Evolutionary conservation across 192 early-diverging fungal genomes (phyloP).

Genomic region (Neocallimastix lanati): DNA sequence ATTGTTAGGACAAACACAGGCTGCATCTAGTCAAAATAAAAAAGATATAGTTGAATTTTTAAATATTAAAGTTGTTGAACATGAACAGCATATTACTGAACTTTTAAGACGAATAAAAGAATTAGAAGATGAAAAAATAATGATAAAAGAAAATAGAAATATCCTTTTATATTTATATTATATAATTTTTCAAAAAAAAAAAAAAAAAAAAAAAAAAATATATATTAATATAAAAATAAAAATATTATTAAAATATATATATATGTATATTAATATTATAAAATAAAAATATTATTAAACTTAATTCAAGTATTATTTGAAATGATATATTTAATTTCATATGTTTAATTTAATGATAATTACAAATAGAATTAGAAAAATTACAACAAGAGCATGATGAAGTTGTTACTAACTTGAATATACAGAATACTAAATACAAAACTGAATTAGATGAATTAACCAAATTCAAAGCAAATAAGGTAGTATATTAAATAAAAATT

Average conservation of each 20-base stretch:
- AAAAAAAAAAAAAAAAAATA: too few species aligned
- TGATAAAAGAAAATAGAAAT: slow-evolving; percentile 12
- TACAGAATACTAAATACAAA: slow-evolving; percentile 14
- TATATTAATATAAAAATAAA: too few species aligned
- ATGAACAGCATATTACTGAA: slow-evolving; percentile 26
- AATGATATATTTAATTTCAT: too few species aligned
- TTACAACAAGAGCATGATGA: slow-evolving; percentile 1
- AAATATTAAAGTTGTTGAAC: slow-evolving; percentile 41
- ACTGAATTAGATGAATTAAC: slow-evolving; percentile 25
- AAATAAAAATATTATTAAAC: too few species aligned
- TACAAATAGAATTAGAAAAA: slow-evolving; percentile 9
- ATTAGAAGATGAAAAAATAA: slow-evolving; percentile 25
- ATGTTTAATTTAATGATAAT: too few species aligned
- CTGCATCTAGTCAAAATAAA: slow-evolving; percentile 33
- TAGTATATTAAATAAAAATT: too few species aligned
- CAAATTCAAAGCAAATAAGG: slow-evolving; percentile 24
- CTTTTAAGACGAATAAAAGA: slow-evolving; percentile 14
- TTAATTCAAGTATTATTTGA: too few species aligned
- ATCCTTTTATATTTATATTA: too few species aligned
- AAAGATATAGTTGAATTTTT: slow-evolving; percentile 49
- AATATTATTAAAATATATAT: too few species aligned
- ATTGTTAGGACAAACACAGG: slow-evolving; percentile 19
- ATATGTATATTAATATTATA: too few species aligned
- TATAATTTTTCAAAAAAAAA: too few species aligned
- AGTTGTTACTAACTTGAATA: slow-evolving; percentile 14